A percentile compares a stretch with the other conserved stretches of the same genome.
These are phyloP conservation scores for Colletotrichum cereale DNA, from an alignment of 2,329 filamentous ascomycete species.

Conservation along the genomic window DNA sequence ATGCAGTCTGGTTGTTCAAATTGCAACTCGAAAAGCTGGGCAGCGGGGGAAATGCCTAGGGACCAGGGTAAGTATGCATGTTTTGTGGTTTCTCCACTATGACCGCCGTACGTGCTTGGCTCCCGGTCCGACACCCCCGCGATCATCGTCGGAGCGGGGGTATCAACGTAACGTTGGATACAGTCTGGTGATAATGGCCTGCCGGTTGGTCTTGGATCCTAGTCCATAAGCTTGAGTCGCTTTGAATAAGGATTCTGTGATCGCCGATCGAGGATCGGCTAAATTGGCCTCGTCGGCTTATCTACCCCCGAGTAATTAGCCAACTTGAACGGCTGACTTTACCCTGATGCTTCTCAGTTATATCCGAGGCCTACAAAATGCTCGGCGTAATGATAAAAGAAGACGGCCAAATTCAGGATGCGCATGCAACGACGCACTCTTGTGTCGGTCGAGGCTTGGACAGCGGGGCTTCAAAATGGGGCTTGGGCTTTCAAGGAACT, in stretches of 20 bases:
- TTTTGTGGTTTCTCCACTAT: slow-evolving; percentile 14
- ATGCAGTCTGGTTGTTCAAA: slow-evolving; percentile 8
- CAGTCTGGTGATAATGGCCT: background rate
- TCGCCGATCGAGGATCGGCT: background rate
- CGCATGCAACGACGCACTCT: background rate
- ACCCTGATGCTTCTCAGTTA: background rate
- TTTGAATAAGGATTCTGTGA: background rate
- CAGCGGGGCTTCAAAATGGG: background rate
- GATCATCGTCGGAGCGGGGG: slow-evolving; percentile 27
- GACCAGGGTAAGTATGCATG: slow-evolving; percentile 10
- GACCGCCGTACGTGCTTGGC: background rate
- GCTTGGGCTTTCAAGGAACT: background rate
- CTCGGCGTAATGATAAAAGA: background rate
- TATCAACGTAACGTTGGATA: background rate
- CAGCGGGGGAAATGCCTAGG: slow-evolving; percentile 21
- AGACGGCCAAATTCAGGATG: background rate
- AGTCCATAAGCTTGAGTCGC: background rate
- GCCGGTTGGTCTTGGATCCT: background rate
- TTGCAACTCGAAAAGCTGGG: slow-evolving; percentile 16
- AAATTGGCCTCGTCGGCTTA: background rate
- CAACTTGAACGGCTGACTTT: background rate
- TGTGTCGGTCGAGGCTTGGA: background rate
- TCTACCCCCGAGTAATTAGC: background rate
- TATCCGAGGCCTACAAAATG: background rate
- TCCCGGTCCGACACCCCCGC: slow-evolving; percentile 29